These are phyloP conservation scores for Pestalotiopsis sp. DNA, from an alignment of 2,329 filamentous ascomycete genomes.

Conservation along the genomic window DNA sequence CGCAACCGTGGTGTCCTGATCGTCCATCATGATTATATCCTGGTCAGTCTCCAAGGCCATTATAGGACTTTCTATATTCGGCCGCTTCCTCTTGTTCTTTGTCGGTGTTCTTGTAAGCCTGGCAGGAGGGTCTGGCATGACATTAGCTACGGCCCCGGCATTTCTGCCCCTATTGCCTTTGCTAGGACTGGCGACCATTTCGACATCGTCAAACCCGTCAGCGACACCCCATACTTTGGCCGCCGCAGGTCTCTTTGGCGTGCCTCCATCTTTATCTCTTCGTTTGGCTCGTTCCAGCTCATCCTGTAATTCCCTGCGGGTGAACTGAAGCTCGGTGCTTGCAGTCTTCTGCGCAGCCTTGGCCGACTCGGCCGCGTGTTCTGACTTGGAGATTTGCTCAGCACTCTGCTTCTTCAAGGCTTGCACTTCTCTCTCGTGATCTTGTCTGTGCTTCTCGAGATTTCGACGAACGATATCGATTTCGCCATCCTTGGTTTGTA, in stretches of 20 bases:
- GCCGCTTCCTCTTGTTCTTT: slow-evolving; percentile 72
- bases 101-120: slow-evolving; percentile 54
- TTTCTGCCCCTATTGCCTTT: slow-evolving; percentile 48
- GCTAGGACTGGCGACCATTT: slow-evolving; percentile 55
- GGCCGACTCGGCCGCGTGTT: slow-evolving; percentile 65
- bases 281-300: slow-evolving; percentile 49
- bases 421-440: slow-evolving; percentile 64
- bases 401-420: slow-evolving; percentile 63
- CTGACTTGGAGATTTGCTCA: slow-evolving; percentile 65
- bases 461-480: slow-evolving; percentile 75
- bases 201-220: slow-evolving; percentile 77
- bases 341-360: slow-evolving; percentile 65
- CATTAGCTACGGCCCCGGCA: slow-evolving; percentile 42
- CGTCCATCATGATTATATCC: slow-evolving; percentile 37
- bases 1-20: slow-evolving; percentile 15
- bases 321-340: slow-evolving; percentile 71
- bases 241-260: slow-evolving; percentile 61
- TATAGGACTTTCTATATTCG: slow-evolving; percentile 64
- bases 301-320: slow-evolving; percentile 71
- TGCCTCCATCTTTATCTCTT: slow-evolving; percentile 46
- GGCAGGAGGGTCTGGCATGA: slow-evolving; percentile 43
- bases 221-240: slow-evolving; percentile 60
- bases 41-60: slow-evolving; percentile 57
- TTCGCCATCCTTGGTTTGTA: slow-evolving; percentile 69
- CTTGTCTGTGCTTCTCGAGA: slow-evolving; percentile 60